A percentile compares a stretch with the other conserved stretches of the same genome.
Conservation (phyloP, 495 filamentous ascomycete species). For the Penicillium salamii region DNA sequence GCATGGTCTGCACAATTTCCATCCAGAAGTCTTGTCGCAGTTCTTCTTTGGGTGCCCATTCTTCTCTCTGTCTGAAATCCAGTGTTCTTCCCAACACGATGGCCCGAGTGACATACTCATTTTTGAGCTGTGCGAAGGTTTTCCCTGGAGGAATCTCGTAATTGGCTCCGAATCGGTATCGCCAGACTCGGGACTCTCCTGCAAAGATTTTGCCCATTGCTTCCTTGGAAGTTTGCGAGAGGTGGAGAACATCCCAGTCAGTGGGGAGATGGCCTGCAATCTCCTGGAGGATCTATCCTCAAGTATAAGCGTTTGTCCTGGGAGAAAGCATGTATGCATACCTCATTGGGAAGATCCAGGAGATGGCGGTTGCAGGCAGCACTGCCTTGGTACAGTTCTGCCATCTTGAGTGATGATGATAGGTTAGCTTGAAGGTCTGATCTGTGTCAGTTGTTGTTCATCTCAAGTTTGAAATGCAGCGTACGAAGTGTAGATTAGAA, state of each 20-base stretch:
- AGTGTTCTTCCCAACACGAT: slow-evolving; percentile 23
- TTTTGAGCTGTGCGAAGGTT: slow-evolving; percentile 22
- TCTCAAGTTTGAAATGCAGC: too few species aligned
- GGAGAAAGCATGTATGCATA: neutral
- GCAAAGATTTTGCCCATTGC: slow-evolving; percentile 17
- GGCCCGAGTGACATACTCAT: slow-evolving; percentile 32
- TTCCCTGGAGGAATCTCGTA: slow-evolving; percentile 31
- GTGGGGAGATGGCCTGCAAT: slow-evolving; percentile 33
- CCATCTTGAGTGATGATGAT: too few species aligned
- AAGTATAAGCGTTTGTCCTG: neutral
- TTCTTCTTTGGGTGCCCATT: too few species aligned
- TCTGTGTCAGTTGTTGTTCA: too few species aligned
- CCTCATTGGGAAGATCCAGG: slow-evolving; percentile 26
- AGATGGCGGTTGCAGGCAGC: neutral
- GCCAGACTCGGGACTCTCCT: slow-evolving; percentile 30
- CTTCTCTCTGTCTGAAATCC: slow-evolving; percentile 14
- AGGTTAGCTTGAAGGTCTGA: too few species aligned
- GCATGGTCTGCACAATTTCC: slow-evolving; percentile 26
- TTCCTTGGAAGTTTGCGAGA: slow-evolving; percentile 27
- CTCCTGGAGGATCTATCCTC: slow-evolving; percentile 35
- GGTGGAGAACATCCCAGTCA: slow-evolving; percentile 31
- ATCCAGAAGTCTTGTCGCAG: slow-evolving; percentile 33
- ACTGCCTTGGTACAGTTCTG: too few species aligned
- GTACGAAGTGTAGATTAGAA: too few species aligned
- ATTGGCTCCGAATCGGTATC: too few species aligned